These are phyloP conservation scores for Bipolaris cookei DNA, from an alignment of 2,329 filamentous ascomycete genomes.

Conservation along the genomic window DNA sequence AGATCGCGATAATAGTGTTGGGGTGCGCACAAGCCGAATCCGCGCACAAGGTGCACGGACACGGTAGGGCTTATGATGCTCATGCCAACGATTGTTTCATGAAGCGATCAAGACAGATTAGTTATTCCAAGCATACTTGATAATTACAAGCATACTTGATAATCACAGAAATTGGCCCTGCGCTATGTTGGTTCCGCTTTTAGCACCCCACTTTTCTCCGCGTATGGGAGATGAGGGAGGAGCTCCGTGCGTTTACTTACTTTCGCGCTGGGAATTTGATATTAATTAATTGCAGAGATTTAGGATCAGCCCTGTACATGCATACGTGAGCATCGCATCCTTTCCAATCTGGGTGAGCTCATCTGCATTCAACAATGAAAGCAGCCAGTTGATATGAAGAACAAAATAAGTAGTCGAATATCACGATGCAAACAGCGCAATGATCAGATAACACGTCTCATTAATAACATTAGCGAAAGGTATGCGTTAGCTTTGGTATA, in stretches of 20 bases:
- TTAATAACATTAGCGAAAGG: constrained; percentile 6
- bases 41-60: no score
- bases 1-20: no score
- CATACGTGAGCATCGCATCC: background rate
- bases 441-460: background rate
- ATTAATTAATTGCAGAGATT: background rate
- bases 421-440: background rate
- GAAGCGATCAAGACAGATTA: background rate
- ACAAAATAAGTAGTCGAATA: no score
- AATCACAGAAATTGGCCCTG: background rate
- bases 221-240: background rate
- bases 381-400: background rate
- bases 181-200: background rate
- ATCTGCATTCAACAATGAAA: background rate
- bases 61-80: background rate
- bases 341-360: background rate
- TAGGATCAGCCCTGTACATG: background rate
- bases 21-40: no score
- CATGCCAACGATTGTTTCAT: background rate
- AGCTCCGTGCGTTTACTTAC: background rate
- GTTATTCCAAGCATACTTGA: background rate
- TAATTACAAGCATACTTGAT: background rate
- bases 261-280: background rate
- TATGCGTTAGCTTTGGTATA: constrained; percentile 4
- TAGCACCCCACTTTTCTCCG: background rate